A percentile compares a stretch with the other conserved stretches of the same genome.
Evolutionary conservation across 768 basidiomycete genomes (phyloP).

Genomic region (Tephrocybe rancida): DNA sequence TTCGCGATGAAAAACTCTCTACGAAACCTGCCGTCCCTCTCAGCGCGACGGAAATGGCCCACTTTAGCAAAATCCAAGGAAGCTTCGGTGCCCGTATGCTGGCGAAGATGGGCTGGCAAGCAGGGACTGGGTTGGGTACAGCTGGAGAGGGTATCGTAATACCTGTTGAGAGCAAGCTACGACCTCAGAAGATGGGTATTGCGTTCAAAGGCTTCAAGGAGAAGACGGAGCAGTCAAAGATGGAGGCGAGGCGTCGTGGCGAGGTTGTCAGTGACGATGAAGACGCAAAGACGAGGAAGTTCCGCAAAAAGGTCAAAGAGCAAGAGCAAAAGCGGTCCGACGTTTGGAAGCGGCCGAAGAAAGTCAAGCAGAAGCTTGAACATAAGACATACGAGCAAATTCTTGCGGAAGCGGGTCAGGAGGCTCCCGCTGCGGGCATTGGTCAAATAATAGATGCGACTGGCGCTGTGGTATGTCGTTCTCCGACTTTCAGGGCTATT

Average conservation of each 20-base stretch:
- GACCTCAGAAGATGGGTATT: slow-evolving; percentile 86
- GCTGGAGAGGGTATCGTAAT: slow-evolving; percentile 83
- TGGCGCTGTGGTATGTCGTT: slow-evolving; percentile 75
- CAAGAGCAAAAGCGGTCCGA: slow-evolving; percentile 67
- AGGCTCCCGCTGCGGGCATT: slow-evolving; percentile 52
- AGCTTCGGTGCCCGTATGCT: slow-evolving; percentile 90
- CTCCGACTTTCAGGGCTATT: neutral
- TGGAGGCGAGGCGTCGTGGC: slow-evolving; percentile 76
- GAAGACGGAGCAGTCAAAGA: slow-evolving; percentile 82
- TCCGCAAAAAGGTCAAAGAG: slow-evolving; percentile 55
- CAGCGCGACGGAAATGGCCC: slow-evolving; percentile 66
- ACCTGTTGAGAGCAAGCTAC: slow-evolving; percentile 82
- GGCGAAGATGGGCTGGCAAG: slow-evolving; percentile 94
- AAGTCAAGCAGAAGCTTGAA: slow-evolving; percentile 80
- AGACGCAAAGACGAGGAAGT: slow-evolving; percentile 47
- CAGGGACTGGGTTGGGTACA: slow-evolving; percentile 77
- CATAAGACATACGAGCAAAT: slow-evolving; percentile 99
- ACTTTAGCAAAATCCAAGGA: slow-evolving; percentile 78
- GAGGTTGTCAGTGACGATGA: slow-evolving; percentile 79
- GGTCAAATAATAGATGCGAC: slow-evolving; percentile 95
- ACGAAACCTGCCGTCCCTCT: slow-evolving; percentile 56
- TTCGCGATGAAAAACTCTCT: slow-evolving; percentile 46
- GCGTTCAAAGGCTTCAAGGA: slow-evolving; percentile 88
- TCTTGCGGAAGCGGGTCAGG: slow-evolving; percentile 80
- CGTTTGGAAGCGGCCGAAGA: slow-evolving; percentile 86